These are phyloP conservation scores for Scheffersomyces amazonensis DNA, from an alignment of 805 yeast genomes.

Conservation along the genomic window DNA sequence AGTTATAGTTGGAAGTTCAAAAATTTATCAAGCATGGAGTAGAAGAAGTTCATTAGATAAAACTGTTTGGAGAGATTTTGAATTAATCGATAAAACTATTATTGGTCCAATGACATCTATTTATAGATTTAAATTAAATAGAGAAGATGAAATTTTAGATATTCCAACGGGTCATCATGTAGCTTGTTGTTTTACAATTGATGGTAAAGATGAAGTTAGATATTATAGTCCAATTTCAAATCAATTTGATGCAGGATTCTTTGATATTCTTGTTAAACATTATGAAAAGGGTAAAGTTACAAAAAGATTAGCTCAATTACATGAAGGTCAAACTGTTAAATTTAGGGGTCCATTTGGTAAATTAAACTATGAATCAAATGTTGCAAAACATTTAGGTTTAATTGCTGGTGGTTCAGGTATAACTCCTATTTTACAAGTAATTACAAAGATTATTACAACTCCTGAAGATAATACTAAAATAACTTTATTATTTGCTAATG, in stretches of 20 bases:
- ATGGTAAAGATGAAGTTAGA: conserved; percentile 55
- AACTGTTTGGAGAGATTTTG: conserved; percentile 61
- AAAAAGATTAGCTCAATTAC: conserved; percentile 59
- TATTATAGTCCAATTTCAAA: conserved; percentile 78
- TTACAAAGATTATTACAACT: conserved; percentile 65
- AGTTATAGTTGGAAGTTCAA: conserved; percentile 28
- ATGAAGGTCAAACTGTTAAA: conserved; percentile 62
- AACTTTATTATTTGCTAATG: conserved; percentile 67
- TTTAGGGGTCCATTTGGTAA: conserved; percentile 82
- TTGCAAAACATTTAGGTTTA: conserved; percentile 62
- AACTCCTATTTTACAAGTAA: conserved; percentile 83
- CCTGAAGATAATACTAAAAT: conserved; percentile 64
- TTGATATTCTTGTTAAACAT: conserved; percentile 75
- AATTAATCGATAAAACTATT: conserved; percentile 70
- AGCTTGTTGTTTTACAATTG: conserved; percentile 51
- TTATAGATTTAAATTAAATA: conserved; percentile 64
- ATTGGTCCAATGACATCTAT: conserved; percentile 70
- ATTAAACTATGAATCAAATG: conserved; percentile 55
- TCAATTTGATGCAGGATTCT: conserved; percentile 66
- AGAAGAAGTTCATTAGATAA: conserved; percentile 45
- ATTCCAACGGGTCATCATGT: conserved; percentile 77
- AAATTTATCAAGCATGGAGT: conserved; percentile 38
- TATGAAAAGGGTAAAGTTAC: conserved; percentile 72
- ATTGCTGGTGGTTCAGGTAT: conserved; percentile 89
- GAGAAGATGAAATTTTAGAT: conserved; percentile 58